These are phyloP conservation scores for Durusdinium trenchii DNA, from an alignment of 73 alveolate genomes.

Conservation along the genomic window DNA sequence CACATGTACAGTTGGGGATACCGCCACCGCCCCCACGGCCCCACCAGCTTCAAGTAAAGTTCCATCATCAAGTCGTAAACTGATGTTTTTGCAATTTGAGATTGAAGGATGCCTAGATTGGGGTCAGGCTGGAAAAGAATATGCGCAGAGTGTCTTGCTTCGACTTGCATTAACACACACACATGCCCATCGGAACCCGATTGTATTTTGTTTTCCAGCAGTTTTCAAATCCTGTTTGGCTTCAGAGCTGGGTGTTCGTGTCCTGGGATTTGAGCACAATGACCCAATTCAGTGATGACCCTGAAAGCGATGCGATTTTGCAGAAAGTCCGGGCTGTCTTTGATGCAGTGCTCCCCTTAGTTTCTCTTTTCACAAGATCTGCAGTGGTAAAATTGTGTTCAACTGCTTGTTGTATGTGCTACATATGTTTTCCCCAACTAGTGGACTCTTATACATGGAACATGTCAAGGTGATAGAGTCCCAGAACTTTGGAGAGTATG, in stretches of 20 bases:
- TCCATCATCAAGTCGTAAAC: neutral
- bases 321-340: neutral
- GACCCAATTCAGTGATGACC: slow-evolving; percentile 4
- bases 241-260: neutral
- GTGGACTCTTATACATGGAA: neutral
- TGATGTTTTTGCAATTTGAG: neutral
- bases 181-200: too few species aligned
- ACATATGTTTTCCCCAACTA: too few species aligned
- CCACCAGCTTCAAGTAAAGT: neutral
- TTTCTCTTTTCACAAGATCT: neutral
- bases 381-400: neutral
- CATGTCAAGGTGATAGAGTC: neutral
- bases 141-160: neutral
- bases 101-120: neutral
- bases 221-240: too few species aligned
- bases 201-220: too few species aligned
- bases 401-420: too few species aligned
- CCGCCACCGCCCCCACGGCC: neutral
- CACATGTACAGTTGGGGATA: neutral
- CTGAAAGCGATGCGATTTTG: neutral
- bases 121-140: neutral
- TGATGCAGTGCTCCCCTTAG: neutral
- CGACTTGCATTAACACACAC: too few species aligned
- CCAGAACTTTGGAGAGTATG: neutral
- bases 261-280: neutral